These are phyloP conservation scores for Neurospora crassa DNA, from an alignment of 2,329 filamentous ascomycete genomes.

Conservation along the genomic window DNA sequence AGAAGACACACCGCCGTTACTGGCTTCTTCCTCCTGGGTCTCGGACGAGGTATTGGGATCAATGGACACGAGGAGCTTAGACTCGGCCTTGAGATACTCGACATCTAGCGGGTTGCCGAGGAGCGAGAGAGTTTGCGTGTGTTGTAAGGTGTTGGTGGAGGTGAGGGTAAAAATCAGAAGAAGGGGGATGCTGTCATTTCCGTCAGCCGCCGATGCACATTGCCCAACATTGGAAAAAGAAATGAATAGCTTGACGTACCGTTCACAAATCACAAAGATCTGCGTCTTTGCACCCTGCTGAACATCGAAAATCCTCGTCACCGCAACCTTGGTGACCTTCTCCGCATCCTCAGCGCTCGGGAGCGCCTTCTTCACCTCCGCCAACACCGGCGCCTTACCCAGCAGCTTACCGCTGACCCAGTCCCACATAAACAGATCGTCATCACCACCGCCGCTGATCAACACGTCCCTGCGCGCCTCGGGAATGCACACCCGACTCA, in stretches of 20 bases:
- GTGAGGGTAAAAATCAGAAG: slow-evolving; percentile 56
- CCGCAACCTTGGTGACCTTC: slow-evolving; percentile 32
- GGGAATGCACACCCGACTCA: slow-evolving; percentile 66
- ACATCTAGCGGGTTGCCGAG: slow-evolving; percentile 57
- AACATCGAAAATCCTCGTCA: slow-evolving; percentile 30
- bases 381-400: slow-evolving; percentile 43
- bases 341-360: slow-evolving; percentile 14
- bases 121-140: slow-evolving; percentile 42
- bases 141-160: slow-evolving; percentile 37
- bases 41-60: slow-evolving; percentile 24
- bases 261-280: slow-evolving; percentile 33
- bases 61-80: slow-evolving; percentile 29
- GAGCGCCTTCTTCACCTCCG: slow-evolving; percentile 28
- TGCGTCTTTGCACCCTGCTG: slow-evolving; percentile 16
- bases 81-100: slow-evolving; percentile 19
- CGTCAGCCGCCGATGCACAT: slow-evolving; percentile 1
- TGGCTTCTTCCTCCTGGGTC: slow-evolving; percentile 6
- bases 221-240: background rate
- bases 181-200: slow-evolving; percentile 40
- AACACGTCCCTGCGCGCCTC: slow-evolving; percentile 48
- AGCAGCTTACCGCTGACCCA: slow-evolving; percentile 54
- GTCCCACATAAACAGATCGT: slow-evolving; percentile 70
- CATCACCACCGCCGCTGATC: slow-evolving; percentile 80
- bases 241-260: slow-evolving; percentile 26
- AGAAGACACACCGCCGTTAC: background rate